Conservation (phyloP, 345 rosid genomes). For the Nephelium lappaceum region DNA sequence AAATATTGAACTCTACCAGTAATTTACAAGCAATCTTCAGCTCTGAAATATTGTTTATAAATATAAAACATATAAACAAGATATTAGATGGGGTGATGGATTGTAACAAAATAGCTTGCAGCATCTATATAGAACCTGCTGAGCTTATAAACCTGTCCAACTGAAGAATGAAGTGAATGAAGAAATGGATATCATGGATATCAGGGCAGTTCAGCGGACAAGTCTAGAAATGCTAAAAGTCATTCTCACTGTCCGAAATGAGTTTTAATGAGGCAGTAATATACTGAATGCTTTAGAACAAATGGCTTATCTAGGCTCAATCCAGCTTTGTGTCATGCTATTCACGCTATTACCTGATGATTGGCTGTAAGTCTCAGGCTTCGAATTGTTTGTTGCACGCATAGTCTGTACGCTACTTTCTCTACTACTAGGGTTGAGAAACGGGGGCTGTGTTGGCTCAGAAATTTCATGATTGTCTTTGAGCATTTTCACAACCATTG, state of each 20-base stretch:
- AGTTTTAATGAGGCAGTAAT: neutral
- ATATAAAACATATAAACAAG: neutral
- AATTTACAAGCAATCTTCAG: conserved; percentile 3
- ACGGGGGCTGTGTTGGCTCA: conserved; percentile 80
- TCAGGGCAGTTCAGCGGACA: no score
- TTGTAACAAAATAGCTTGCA: neutral
- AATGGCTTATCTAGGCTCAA: conserved; percentile 35
- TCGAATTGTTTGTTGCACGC: conserved; percentile 24
- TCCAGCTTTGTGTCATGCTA: conserved; percentile 44
- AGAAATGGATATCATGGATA: neutral
- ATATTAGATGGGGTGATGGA: neutral
- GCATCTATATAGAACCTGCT: neutral
- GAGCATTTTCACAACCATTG: conserved; percentile 69
- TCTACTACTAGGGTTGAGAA: conserved; percentile 42
- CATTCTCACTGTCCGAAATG: neutral
- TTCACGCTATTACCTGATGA: conserved; percentile 51
- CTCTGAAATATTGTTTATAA: neutral
- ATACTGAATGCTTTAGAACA: neutral
- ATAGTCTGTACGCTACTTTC: conserved; percentile 29
- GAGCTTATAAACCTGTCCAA: neutral
- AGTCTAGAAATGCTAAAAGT: no score
- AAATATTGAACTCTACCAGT: conserved; percentile 4
- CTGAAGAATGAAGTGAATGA: neutral
- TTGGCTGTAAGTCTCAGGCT: conserved; percentile 41
- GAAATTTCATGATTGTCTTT: conserved; percentile 48